These are phyloP conservation scores for Neurospora sp. DNA, from an alignment of 495 filamentous ascomycete species.

Conservation along the genomic window DNA sequence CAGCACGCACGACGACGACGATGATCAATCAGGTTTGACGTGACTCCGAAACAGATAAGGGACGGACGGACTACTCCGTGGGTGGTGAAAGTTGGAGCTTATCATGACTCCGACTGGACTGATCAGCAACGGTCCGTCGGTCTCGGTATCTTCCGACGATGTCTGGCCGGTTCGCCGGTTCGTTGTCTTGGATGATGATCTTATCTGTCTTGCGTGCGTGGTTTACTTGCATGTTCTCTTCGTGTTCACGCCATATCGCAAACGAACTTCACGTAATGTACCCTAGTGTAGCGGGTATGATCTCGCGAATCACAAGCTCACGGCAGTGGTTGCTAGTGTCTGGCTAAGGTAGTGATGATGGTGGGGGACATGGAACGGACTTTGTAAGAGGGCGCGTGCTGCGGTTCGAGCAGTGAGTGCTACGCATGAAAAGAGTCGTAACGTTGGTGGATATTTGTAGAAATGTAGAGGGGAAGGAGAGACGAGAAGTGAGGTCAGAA, in stretches of 20 bases:
- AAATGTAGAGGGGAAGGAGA: neutral
- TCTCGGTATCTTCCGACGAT: neutral
- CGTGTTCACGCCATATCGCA: neutral
- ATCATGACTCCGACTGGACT: neutral
- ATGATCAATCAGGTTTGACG: neutral
- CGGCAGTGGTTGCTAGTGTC: neutral
- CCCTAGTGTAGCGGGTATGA: neutral
- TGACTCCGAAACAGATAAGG: neutral
- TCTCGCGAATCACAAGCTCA: neutral
- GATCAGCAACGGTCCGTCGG: neutral
- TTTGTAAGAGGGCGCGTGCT: neutral
- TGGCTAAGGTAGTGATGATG: neutral
- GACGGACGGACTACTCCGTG: neutral
- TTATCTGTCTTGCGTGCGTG: neutral
- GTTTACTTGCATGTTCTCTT: neutral
- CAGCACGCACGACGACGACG: neutral
- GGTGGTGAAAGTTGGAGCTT: neutral
- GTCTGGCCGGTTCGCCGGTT: no score
- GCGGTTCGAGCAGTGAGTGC: neutral
- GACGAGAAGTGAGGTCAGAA: neutral
- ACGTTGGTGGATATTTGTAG: neutral
- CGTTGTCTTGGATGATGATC: neutral
- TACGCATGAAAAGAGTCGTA: neutral
- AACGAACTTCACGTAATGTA: neutral
- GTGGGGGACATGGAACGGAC: neutral